Evolutionary conservation across 345 rosid genomes (phyloP).

Genomic region (Aethionema arabicum): DNA sequence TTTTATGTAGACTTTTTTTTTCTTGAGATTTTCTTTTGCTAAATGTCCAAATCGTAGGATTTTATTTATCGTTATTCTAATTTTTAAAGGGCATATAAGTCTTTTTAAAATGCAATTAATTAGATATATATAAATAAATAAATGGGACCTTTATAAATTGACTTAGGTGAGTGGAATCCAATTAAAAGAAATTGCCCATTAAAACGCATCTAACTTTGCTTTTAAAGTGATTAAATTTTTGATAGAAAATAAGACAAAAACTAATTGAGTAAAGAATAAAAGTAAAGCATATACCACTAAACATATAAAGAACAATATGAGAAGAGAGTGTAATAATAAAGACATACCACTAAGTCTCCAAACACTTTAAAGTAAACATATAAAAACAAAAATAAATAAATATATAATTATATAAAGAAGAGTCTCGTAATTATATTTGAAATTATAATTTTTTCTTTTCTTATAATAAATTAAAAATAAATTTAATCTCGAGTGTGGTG

Average conservation of each 20-base stretch:
- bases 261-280: conserved; percentile 31
- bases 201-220: conserved; percentile 17
- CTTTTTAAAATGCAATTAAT: conserved; percentile 1
- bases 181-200: conserved; percentile 20
- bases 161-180: conserved; percentile 33
- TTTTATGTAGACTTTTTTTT: too few relatives aligned
- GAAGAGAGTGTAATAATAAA: conserved; percentile 19
- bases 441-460: background rate
- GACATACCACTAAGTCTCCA: conserved; percentile 35
- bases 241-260: conserved; percentile 32
- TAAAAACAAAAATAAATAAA: conserved; percentile 18
- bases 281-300: conserved; percentile 38
- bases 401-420: background rate
- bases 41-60: background rate
- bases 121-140: background rate
- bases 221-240: conserved; percentile 12
- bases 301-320: conserved; percentile 33
- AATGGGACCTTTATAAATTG: conserved; percentile 22
- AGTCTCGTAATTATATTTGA: background rate
- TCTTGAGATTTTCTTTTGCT: too few relatives aligned
- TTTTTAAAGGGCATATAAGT: background rate
- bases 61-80: background rate
- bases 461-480: background rate
- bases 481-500: conserved; percentile 24
- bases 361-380: conserved; percentile 34